These are phyloP conservation scores for Luvunga scandens DNA, from an alignment of 345 rosid genomes.

Conservation along the genomic window DNA sequence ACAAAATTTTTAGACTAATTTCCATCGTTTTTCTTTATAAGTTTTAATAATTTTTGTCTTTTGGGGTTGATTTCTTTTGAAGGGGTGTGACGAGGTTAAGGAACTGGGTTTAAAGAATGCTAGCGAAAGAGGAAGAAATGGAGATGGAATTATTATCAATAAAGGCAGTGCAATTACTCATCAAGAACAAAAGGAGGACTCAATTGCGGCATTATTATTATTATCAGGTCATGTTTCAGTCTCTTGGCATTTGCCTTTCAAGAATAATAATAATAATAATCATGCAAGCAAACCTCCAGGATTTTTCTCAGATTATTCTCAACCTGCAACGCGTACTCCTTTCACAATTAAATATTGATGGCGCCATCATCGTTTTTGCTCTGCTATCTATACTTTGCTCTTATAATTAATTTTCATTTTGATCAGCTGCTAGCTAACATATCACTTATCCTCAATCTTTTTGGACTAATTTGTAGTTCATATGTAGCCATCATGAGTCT, in stretches of 20 bases:
- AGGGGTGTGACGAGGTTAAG: slow-evolving; percentile 14
- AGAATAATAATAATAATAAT: not conserved
- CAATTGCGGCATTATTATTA: not conserved
- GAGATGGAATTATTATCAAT: not conserved
- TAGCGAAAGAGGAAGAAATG: not conserved
- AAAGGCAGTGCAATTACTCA: not conserved
- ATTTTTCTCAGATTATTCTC: slow-evolving; percentile 53
- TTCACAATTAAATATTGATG: slow-evolving; percentile 18
- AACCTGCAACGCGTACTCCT: slow-evolving; percentile 49
- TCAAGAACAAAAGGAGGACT: not conserved
- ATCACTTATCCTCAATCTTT: not conserved
- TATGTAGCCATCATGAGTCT: too few relatives aligned
- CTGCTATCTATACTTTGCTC: not conserved
- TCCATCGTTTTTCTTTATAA: not conserved
- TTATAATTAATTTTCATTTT: not conserved
- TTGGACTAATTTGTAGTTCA: not conserved
- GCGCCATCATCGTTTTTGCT: not conserved
- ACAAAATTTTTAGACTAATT: not conserved
- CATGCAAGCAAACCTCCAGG: slow-evolving; percentile 14
- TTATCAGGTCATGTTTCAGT: slow-evolving; percentile 24
- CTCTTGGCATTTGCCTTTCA: slow-evolving; percentile 22
- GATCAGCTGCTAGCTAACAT: not conserved
- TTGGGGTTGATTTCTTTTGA: not conserved
- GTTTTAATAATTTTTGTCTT: not conserved
- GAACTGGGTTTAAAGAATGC: not conserved